These are phyloP conservation scores for Heracleum sosnowskyi DNA, from an alignment of 129 eudicot genomes.

Conservation along the genomic window DNA sequence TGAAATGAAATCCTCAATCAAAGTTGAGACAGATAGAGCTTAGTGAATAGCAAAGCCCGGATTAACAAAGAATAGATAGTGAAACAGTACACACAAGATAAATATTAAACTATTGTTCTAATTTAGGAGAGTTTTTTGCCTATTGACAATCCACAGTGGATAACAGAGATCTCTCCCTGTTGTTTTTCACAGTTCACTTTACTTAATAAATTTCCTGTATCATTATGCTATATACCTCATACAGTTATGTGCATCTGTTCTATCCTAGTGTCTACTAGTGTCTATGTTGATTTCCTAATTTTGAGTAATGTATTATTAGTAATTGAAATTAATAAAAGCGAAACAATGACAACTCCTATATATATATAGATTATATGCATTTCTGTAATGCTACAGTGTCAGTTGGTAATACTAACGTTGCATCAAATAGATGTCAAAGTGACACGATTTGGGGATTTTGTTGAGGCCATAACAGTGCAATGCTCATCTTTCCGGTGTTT, in stretches of 20 bases:
- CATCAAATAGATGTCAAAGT: slow-evolving; percentile 54
- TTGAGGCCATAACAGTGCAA: slow-evolving; percentile 65
- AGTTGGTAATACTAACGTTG: slow-evolving; percentile 10
- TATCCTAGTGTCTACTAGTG: not conserved
- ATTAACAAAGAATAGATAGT: no score
- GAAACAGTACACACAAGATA: no score
- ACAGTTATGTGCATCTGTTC: not conserved
- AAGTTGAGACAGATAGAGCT: not conserved
- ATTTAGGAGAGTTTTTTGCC: no score
- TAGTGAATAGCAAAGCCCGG: not conserved
- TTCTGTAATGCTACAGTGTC: not conserved
- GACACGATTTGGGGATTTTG: slow-evolving; percentile 44
- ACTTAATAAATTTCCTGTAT: not conserved
- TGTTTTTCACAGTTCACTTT: not conserved
- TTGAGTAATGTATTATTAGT: not conserved
- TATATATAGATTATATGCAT: not conserved
- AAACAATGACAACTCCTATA: not conserved
- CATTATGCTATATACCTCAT: not conserved
- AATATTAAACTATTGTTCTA: no score
- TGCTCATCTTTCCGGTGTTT: slow-evolving; percentile 55
- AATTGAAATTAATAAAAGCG: not conserved
- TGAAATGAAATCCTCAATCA: not conserved
- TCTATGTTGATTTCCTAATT: not conserved
- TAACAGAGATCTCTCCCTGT: no score
- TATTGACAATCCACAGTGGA: no score